These are phyloP conservation scores for Cucumis melo DNA, from an alignment of 306 rosid genomes.

Conservation along the genomic window DNA sequence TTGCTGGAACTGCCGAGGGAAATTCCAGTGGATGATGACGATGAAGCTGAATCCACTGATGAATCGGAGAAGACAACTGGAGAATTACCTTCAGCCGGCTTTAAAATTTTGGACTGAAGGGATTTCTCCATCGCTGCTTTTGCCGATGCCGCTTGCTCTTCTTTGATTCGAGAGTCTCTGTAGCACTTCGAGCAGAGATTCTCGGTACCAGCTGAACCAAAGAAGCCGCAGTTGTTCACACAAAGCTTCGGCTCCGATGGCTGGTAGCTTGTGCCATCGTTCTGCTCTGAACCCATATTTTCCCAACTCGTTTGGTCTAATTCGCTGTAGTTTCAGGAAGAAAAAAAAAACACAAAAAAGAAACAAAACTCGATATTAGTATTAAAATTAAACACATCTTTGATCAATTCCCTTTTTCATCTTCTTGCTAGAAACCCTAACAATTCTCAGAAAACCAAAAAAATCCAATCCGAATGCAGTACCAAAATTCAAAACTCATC, in stretches of 20 bases:
- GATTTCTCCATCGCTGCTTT: constrained; percentile 33
- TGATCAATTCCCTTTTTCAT: background rate
- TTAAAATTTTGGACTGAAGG: constrained; percentile 1
- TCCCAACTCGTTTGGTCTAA: too few relatives aligned
- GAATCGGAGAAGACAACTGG: background rate
- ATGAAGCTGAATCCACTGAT: background rate
- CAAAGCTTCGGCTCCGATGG: constrained; percentile 42
- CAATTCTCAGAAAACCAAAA: background rate
- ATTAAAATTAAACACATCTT: background rate
- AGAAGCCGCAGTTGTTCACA: constrained; percentile 60
- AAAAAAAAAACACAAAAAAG: background rate
- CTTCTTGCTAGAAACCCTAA: background rate
- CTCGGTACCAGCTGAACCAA: constrained; percentile 28
- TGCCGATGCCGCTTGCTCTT: constrained; percentile 23
- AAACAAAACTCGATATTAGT: background rate
- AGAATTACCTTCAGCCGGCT: background rate
- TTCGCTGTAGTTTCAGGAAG: background rate
- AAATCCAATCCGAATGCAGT: background rate
- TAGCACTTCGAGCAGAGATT: constrained; percentile 55
- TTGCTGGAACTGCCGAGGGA: background rate
- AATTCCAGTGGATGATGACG: background rate
- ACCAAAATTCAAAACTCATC: background rate
- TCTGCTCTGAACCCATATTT: constrained; percentile 41
- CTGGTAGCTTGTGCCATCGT: constrained; percentile 30
- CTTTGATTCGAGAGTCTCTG: constrained; percentile 16